Percentiles rank a stretch among this genome's conserved stretches.
Evolutionary conservation across 352 stramenopile genomes (phyloP).

Genomic region (Pythium aristosporum): DNA sequence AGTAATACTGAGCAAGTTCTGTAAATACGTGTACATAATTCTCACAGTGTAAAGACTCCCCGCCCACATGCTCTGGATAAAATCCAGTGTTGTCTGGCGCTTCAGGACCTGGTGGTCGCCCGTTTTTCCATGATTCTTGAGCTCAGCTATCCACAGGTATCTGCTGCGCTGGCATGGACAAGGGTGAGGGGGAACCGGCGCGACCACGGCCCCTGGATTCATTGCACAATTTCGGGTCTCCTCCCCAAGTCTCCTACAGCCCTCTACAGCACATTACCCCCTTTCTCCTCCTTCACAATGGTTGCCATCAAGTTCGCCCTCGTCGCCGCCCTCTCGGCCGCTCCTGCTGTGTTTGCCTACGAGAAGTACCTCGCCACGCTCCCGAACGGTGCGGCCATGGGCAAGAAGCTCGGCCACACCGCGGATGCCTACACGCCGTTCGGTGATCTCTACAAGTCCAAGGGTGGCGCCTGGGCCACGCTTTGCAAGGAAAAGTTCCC

Average conservation of each 20-base stretch:
- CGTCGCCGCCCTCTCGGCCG: conserved; percentile 1
- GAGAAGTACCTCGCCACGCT: conserved; percentile 10
- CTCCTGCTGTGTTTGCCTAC: conserved; percentile 2
- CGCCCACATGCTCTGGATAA: background rate
- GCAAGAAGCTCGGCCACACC: conserved; percentile 16
- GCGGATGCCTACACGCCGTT: conserved; percentile 11
- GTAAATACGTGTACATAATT: background rate
- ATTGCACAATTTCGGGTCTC: conserved; percentile 18
- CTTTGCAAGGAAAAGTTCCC: conserved; percentile 22
- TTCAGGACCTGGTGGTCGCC: background rate
- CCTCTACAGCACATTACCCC: background rate
- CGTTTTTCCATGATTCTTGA: background rate
- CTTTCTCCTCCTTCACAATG: conserved; percentile 8
- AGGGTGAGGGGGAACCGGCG: no score
- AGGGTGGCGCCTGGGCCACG: conserved; percentile 13
- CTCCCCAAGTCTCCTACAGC: background rate
- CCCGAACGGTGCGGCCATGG: conserved; percentile 14
- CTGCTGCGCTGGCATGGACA: no score
- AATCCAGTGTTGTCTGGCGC: background rate
- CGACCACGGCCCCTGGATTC: background rate
- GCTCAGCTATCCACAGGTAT: background rate
- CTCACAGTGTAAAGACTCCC: conserved; percentile 9
- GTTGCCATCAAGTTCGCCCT: conserved; percentile 13
- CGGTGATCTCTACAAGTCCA: conserved; percentile 8
- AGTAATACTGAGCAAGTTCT: background rate